Percentiles rank a stretch among this genome's conserved stretches.
phyloP scores from a whole-genome alignment of 2,329 filamentous ascomycete species.

The Cryphonectria parasitica region DNA sequence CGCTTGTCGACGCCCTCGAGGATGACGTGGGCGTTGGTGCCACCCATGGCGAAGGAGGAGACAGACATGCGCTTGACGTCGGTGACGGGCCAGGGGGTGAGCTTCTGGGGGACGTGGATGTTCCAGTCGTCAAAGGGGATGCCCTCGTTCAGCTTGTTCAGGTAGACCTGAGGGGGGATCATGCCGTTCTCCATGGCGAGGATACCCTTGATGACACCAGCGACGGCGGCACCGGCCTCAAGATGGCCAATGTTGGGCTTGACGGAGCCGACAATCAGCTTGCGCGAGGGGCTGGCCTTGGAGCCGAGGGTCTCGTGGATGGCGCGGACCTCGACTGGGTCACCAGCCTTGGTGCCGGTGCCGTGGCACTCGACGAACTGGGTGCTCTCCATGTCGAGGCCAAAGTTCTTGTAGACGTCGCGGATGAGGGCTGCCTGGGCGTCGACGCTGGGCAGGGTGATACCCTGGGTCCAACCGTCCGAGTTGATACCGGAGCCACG shows the following conservation, averaged over 20 bases:
- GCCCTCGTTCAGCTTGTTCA: constrained; percentile 30
- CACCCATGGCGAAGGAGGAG: constrained; percentile 21
- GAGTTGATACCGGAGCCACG: constrained; percentile 55
- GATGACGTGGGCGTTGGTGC: constrained; percentile 22
- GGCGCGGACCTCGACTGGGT: constrained; percentile 42
- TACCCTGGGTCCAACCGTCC: constrained; percentile 57
- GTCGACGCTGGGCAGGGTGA: constrained; percentile 32
- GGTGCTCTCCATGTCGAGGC: constrained; percentile 23
- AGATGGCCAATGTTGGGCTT: constrained; percentile 48
- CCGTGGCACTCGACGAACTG: constrained; percentile 42
- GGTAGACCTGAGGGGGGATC: constrained; percentile 47
- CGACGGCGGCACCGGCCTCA: constrained; percentile 49
- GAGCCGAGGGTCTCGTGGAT: constrained; percentile 21
- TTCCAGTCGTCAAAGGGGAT: constrained; percentile 24
- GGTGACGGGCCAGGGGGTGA: constrained; percentile 22
- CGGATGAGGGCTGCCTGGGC: constrained; percentile 43
- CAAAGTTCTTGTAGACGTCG: constrained; percentile 35
- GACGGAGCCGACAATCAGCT: constrained; percentile 38
- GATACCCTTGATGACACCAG: constrained; percentile 49
- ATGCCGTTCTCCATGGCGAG: constrained; percentile 44
- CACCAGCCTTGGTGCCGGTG: constrained; percentile 42
- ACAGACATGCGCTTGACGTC: constrained; percentile 23
- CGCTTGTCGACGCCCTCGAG: constrained; percentile 24
- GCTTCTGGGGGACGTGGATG: constrained; percentile 23
- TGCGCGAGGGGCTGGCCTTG: constrained; percentile 18